Conservation (phyloP, 176 grass and related monocot genomes). For the Triticum turgidum region DNA sequence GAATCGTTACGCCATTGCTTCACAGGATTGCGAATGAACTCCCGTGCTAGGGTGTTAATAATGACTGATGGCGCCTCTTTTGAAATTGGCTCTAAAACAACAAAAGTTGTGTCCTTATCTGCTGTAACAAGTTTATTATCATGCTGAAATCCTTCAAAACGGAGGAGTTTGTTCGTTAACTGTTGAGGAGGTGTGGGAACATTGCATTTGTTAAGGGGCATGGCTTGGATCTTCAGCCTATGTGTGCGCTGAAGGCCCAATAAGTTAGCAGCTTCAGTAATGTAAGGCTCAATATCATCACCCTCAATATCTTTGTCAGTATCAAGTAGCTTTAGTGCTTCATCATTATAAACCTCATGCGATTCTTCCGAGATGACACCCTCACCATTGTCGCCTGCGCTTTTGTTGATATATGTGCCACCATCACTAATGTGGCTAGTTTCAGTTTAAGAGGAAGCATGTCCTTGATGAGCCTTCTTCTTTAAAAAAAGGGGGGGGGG, state of each 20-base stretch:
- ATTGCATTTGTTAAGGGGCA: neutral
- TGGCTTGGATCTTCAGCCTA: neutral
- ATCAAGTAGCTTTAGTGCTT: no score
- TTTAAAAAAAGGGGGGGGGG: no score
- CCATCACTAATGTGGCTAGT: neutral
- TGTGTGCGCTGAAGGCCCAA: neutral
- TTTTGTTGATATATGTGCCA: neutral
- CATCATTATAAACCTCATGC: no score
- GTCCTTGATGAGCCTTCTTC: neutral
- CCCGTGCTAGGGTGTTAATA: neutral
- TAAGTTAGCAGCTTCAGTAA: neutral
- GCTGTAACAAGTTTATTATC: neutral
- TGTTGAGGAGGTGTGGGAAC: neutral
- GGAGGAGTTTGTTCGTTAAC: neutral
- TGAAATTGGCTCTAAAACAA: neutral
- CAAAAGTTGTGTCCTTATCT: neutral
- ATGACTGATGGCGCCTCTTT: neutral
- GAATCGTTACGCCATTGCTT: neutral
- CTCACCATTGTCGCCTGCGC: neutral
- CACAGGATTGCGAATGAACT: neutral
- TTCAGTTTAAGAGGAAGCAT: neutral
- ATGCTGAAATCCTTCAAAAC: neutral
- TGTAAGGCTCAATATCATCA: no score
- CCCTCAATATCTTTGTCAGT: no score
- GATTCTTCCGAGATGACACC: no score